phyloP scores from a whole-genome alignment of 768 basidiomycete species.

The Butyriboletus loyo region DNA sequence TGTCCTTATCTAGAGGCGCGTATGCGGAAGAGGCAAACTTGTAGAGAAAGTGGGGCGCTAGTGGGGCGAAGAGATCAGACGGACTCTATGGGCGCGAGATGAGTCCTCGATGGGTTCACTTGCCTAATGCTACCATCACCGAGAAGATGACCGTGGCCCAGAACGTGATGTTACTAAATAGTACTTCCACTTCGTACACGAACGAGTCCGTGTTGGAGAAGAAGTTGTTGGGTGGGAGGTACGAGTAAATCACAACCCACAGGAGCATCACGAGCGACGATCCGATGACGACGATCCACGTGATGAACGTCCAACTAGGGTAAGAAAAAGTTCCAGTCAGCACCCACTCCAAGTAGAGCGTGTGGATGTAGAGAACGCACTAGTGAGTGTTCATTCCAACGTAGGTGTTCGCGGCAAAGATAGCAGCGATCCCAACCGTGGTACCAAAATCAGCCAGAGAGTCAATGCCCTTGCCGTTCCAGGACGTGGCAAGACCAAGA shows the following conservation, averaged over 20 bases:
- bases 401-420: slow-evolving; percentile 84
- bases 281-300: slow-evolving; percentile 77
- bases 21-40: slow-evolving; percentile 73
- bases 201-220: slow-evolving; percentile 73
- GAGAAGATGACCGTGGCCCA: slow-evolving; percentile 78
- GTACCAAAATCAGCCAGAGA: slow-evolving; percentile 88
- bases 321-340: slow-evolving; percentile 5
- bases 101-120: slow-evolving; percentile 10
- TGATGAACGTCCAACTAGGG: slow-evolving; percentile 79
- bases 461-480: slow-evolving; percentile 78
- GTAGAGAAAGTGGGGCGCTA: slow-evolving; percentile 79
- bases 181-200: slow-evolving; percentile 62
- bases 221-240: slow-evolving; percentile 68
- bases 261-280: slow-evolving; percentile 77
- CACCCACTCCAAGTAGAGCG: background rate
- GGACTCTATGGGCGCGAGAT: slow-evolving; percentile 2
- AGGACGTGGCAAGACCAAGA: slow-evolving; percentile 60
- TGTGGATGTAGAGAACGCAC: slow-evolving; percentile 48
- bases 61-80: slow-evolving; percentile 1
- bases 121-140: slow-evolving; percentile 69
- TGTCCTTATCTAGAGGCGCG: slow-evolving; percentile 80
- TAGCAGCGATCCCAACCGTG: slow-evolving; percentile 82
- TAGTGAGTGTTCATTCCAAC: slow-evolving; percentile 89
- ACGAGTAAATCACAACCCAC: slow-evolving; percentile 91
- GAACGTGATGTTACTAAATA: slow-evolving; percentile 79